phyloP scores from a whole-genome alignment of 129 eudicot species.

The Pittosporum tobira region DNA sequence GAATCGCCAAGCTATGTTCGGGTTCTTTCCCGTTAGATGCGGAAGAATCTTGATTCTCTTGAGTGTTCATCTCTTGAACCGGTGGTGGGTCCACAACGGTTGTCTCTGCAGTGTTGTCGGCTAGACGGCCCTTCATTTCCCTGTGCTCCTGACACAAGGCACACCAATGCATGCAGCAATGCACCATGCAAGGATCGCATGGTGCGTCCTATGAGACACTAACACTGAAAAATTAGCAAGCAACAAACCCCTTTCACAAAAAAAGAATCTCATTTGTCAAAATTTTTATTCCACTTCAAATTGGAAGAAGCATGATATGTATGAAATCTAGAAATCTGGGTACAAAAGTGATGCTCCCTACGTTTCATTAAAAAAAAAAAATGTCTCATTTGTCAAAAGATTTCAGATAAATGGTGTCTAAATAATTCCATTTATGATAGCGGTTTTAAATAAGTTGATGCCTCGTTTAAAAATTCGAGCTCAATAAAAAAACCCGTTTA shows the following conservation, averaged over 20 bases:
- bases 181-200: conserved; percentile 83
- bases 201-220: conserved; percentile 49
- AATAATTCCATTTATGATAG: too few relatives aligned
- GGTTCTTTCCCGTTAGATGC: conserved; percentile 22
- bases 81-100: conserved; percentile 54
- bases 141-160: conserved; percentile 88
- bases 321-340: not conserved
- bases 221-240: not conserved
- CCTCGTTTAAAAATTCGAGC: too few relatives aligned
- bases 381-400: too few relatives aligned
- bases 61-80: conserved; percentile 51
- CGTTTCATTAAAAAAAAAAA: too few relatives aligned
- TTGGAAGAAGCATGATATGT: not conserved
- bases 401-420: too few relatives aligned
- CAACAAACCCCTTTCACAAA: too few relatives aligned
- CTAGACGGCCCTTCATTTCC: conserved; percentile 59
- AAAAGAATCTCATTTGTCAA: too few relatives aligned
- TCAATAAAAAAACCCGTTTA: too few relatives aligned
- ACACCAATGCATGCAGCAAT: conserved; percentile 84
- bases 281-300: too few relatives aligned
- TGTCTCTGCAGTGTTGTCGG: conserved; percentile 10
- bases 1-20: conserved; percentile 8
- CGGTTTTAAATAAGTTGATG: too few relatives aligned
- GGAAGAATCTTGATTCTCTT: conserved; percentile 15
- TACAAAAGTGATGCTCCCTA: not conserved